Base-by-base conservation (phyloP, 495 filamentous ascomycete genomes). In the Massariosphaeria phaeospora region DNA sequence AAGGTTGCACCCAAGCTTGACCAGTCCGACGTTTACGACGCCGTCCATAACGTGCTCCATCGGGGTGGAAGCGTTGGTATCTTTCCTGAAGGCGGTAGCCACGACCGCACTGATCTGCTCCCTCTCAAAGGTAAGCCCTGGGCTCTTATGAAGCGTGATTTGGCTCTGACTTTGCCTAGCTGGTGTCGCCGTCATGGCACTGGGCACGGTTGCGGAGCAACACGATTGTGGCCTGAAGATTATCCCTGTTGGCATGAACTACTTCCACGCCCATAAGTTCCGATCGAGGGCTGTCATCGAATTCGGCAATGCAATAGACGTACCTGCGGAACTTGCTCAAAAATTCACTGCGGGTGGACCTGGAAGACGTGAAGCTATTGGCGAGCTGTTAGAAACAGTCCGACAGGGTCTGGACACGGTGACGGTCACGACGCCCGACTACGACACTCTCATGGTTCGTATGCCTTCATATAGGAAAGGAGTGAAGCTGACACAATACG, bases 161-260 rank as follows among this genome's bases (percentile, higher is more conserved):
- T 35, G 1, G 11, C 29, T 24, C 52, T 70, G 29, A 69, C 61
- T 49, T 17, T 52, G 21, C n/a, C 50, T 53, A 83, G 94, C 93
- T 67, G 93, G 93, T 67, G 89, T 99, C 45, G 93, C 93, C 42
- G 86, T 99, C 57, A 99, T 99, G 91, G 93, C 93, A 20, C 79
- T 99, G 41, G 93, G 91, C 18, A 88, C 94, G 2, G 76, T 99
- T 25, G 87, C 87, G n/a, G 83, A 86, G 34, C 79, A 89, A 41
- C 93, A 91, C 3, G 78, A 94, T 58, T 96, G 86, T 66, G 90
- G 86, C n/a, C 67, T 99, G 58, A 94, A 88, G 69, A 97, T 99
- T 62, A 86, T 99, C n/a, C 94, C 94, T n/a, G 91, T 89, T 43
- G 94, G 94, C 55, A 97, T 97, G 93, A 99, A 99, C 66, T 99